These are phyloP conservation scores for Paraphaeosphaeria sporulosa DNA, from an alignment of 2,329 filamentous ascomycete species.

Conservation along the genomic window DNA sequence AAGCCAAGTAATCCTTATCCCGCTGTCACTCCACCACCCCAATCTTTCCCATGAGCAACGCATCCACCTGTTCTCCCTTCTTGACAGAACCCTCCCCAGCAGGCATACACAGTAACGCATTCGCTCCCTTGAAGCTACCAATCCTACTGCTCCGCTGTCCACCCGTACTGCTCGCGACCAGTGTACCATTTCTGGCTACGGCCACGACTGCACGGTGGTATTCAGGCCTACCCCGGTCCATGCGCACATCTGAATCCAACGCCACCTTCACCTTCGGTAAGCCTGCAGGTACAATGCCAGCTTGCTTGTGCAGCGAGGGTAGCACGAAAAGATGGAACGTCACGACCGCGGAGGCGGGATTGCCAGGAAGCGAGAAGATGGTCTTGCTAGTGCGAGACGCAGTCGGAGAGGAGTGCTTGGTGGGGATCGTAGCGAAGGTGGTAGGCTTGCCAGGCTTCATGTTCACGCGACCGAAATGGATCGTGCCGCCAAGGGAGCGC, in stretches of 20 bases:
- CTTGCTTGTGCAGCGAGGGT: conserved; percentile 79
- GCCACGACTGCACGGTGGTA: conserved; percentile 86
- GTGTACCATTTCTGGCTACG: conserved; percentile 67
- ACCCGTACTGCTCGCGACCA: conserved; percentile 84
- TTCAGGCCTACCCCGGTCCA: conserved; percentile 80
- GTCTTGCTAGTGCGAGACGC: conserved; percentile 68
- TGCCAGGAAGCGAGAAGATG: conserved; percentile 91
- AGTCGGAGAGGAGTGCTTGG: conserved; percentile 59
- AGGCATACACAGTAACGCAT: conserved; percentile 82
- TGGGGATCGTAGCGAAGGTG: conserved; percentile 88
- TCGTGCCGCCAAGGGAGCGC: conserved; percentile 84
- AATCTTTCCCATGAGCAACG: conserved; percentile 73
- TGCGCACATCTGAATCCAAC: conserved; percentile 74
- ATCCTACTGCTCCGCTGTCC: conserved; percentile 89
- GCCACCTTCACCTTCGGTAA: conserved; percentile 75
- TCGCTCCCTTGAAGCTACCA: conserved; percentile 86
- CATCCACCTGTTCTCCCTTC: conserved; percentile 76
- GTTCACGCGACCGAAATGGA: conserved; percentile 93
- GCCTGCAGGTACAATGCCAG: conserved; percentile 72
- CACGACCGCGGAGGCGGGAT: conserved; percentile 91
- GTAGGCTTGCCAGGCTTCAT: conserved; percentile 99
- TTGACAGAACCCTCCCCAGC: conserved; percentile 68
- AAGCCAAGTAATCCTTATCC: not conserved
- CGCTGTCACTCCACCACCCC: conserved; percentile 17
- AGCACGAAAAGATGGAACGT: conserved; percentile 95